Conservation (phyloP, 108 stramenopile genomes). For the Thalassiosira profunda region DNA sequence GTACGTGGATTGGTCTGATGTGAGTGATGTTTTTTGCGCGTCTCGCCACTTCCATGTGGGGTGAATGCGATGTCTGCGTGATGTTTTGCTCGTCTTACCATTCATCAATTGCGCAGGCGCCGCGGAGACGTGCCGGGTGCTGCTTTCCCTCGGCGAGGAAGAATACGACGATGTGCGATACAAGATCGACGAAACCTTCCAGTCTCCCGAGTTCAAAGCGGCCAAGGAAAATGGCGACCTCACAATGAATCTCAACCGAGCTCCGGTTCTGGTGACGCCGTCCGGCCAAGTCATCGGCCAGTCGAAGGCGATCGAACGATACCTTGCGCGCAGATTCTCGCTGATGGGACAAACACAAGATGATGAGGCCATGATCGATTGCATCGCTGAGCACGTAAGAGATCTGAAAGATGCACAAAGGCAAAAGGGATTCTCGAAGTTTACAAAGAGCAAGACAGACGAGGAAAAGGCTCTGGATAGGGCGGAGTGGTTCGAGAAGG, state of each 20-base stretch:
- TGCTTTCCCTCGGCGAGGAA: constrained; percentile 50
- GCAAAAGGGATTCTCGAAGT: constrained; percentile 57
- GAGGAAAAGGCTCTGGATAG: constrained; percentile 49
- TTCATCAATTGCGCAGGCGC: too few relatives aligned
- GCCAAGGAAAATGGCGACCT: constrained; percentile 65
- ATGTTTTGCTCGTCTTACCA: too few relatives aligned
- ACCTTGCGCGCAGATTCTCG: constrained; percentile 46
- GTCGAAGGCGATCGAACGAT: constrained; percentile 71
- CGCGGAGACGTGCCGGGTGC: constrained; percentile 56
- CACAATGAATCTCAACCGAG: constrained; percentile 59
- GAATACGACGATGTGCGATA: constrained; percentile 54
- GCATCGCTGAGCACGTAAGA: constrained; percentile 69
- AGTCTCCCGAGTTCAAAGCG: constrained; percentile 54
- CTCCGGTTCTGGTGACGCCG: constrained; percentile 61
- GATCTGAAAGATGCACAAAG: constrained; percentile 63
- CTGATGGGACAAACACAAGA: constrained; percentile 54
- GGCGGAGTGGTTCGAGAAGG: constrained; percentile 50
- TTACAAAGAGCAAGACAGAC: constrained; percentile 54
- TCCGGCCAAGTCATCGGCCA: constrained; percentile 59
- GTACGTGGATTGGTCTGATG: too few relatives aligned
- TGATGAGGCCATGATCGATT: constrained; percentile 67
- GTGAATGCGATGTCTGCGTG: too few relatives aligned
- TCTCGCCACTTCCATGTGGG: too few relatives aligned
- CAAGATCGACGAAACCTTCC: constrained; percentile 45
- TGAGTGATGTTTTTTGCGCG: too few relatives aligned